Percentiles rank a stretch among this genome's conserved stretches.
Conservation (phyloP, 345 rosid species). For the Boechera divaricarpa region DNA sequence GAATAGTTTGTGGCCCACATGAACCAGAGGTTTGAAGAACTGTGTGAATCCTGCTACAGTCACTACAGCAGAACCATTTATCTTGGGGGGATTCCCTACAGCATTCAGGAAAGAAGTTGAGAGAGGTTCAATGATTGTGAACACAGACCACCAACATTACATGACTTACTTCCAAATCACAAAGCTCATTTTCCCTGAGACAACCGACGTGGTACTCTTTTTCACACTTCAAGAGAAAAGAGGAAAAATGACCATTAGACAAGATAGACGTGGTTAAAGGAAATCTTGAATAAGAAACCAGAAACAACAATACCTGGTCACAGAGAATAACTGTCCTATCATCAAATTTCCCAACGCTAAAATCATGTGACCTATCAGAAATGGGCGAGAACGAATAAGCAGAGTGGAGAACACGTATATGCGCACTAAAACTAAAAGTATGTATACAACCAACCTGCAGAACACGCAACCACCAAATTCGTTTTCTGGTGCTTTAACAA, state of each 20-base stretch:
- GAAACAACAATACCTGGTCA: constrained; percentile 72
- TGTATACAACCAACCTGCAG: constrained; percentile 66
- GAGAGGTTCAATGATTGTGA: constrained; percentile 19
- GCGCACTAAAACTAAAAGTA: background rate
- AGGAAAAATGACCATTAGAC: constrained; percentile 25
- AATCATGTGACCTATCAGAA: constrained; percentile 67
- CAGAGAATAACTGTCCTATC: constrained; percentile 85
- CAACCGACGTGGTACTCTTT: constrained; percentile 94
- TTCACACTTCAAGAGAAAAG: constrained; percentile 66
- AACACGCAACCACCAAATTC: constrained; percentile 88
- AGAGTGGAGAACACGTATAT: background rate
- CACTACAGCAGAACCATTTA: constrained; percentile 84
- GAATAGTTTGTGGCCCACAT: constrained; percentile 56
- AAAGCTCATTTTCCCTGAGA: constrained; percentile 63
- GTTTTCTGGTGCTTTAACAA: constrained; percentile 67
- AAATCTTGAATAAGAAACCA: constrained; percentile 11
- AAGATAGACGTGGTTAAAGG: background rate
- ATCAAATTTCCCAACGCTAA: constrained; percentile 62
- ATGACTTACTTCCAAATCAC: constrained; percentile 67
- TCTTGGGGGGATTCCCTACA: constrained; percentile 47
- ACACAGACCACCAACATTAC: constrained; percentile 8
- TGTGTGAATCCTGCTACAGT: constrained; percentile 65
- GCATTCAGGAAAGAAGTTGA: constrained; percentile 12
- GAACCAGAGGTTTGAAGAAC: constrained; percentile 61
- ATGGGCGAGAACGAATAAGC: constrained; percentile 8